Base-by-base conservation (phyloP, 2,329 filamentous ascomycete species). In the Hypoxylon sp. region DNA sequence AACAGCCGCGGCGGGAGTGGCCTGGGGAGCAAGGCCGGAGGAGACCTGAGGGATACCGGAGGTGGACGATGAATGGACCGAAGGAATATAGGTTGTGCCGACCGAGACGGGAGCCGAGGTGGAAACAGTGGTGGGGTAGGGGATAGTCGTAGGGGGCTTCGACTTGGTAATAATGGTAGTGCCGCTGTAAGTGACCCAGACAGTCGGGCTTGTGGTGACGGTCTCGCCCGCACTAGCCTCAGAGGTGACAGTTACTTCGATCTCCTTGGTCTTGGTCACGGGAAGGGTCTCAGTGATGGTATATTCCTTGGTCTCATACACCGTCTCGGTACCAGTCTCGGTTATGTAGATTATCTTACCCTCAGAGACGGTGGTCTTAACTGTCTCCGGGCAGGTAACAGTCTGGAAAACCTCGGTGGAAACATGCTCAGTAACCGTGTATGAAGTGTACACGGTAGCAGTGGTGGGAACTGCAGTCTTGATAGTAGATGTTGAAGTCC, bases 291-390 rank as follows among this genome's bases (percentile, higher is more conserved):
- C 75, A 19, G 78, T 80, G 34, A 80, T 64, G 16, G 77, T 74
- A 73, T 75, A 61, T 63, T 81, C 71, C 46, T 78, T 75, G 8
- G 81, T 80, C 25, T 74, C 72, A 23, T 76, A 76, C 2, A 80
- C 71, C 5, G 80, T 82, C 72, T 81, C 75, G 2, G 81, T 82
- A 61, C 75, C 75, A 5, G 83, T 85, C 65, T 78, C 69, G 4
- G 80, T 82, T 48, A 83, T 61, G 51, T 79, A 78, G 46, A 81
- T 71, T 8, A 81, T 84, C 48, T 71, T 75, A 23, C 80, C 80
- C 58, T 75, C 71, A 1, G 79, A 78, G 41, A 82, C 75, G n/a
- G 82, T 84, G 4, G 81, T 81, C 71, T 80, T 79, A 53, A 75
- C 75, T 54, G 76, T 79, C 52, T 78, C 80, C 6, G 79, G 78